Conservation (phyloP, 164 flowering plant genomes). For the Paratinospora sagittata region DNA sequence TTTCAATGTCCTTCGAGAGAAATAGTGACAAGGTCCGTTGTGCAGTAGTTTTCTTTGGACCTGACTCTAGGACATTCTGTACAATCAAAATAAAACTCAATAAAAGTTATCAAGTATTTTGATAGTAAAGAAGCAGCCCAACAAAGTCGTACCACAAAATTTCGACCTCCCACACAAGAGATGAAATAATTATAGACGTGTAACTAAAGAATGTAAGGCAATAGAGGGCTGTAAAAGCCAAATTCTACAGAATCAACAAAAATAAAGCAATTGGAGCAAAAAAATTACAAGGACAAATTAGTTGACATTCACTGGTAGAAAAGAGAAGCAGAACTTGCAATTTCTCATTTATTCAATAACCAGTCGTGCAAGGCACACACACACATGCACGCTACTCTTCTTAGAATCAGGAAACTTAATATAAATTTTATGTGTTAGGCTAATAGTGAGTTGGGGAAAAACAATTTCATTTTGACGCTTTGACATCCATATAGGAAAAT, state of each 20-base stretch:
- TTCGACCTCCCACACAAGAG: not conserved
- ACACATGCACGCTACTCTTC: no score
- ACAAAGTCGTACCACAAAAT: not conserved
- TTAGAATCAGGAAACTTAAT: no score
- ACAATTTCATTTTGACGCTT: no score
- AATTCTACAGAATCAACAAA: not conserved
- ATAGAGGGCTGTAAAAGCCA: not conserved
- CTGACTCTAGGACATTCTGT: conserved; percentile 71
- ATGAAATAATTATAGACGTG: no score
- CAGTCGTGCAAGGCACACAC: no score
- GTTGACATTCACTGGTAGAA: no score
- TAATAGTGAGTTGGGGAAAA: no score
- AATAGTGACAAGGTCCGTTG: conserved; percentile 53
- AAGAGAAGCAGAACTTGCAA: no score
- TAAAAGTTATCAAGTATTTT: not conserved
- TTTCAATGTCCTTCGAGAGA: conserved; percentile 57
- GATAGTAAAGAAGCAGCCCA: not conserved
- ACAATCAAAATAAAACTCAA: conserved; percentile 13
- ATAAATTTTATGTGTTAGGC: no score
- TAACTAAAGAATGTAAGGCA: no score
- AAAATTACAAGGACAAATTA: not conserved
- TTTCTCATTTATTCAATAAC: no score
- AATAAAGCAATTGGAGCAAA: not conserved
- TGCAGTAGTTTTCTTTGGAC: conserved; percentile 33
- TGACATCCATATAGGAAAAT: no score